Conservation (phyloP, 1,284 basidiomycete species). For the Cryptococcus wingfieldii region DNA sequence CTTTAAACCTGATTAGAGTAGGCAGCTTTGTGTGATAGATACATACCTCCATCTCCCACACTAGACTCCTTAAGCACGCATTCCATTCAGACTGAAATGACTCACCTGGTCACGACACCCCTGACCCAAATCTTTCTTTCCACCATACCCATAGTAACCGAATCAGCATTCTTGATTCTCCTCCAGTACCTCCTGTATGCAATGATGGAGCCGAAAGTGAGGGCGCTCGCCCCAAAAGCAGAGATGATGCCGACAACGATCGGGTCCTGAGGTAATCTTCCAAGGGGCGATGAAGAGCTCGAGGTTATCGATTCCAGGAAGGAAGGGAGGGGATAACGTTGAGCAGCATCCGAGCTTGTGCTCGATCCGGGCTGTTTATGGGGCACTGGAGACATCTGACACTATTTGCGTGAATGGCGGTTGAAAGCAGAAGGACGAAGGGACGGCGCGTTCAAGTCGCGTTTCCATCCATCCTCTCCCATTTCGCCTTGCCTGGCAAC, state of each 20-base stretch:
- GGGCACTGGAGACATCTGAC: too few species aligned
- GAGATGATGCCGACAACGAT: conserved; percentile 33
- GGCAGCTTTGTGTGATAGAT: conserved; percentile 1
- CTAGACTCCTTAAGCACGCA: conserved; percentile 47
- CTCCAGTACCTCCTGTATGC: conserved; percentile 59
- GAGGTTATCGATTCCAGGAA: conserved; percentile 15
- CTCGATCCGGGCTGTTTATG: too few species aligned
- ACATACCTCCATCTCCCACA: conserved; percentile 63
- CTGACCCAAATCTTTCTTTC: conserved; percentile 61
- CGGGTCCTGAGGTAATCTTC: conserved; percentile 24
- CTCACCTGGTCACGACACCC: conserved; percentile 68
- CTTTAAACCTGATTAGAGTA: conserved; percentile 41
- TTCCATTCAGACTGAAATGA: not conserved
- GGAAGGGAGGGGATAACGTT: conserved; percentile 1
- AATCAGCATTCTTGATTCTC: conserved; percentile 60
- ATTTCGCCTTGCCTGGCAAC: not conserved
- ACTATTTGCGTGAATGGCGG: not conserved
- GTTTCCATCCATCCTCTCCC: not conserved
- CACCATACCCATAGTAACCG: conserved; percentile 60
- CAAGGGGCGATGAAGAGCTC: conserved; percentile 8
- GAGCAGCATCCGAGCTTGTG: not conserved
- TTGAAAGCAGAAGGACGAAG: not conserved
- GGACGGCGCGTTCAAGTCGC: not conserved
- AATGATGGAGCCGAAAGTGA: conserved; percentile 49
- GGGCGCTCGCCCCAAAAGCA: conserved; percentile 36